These are phyloP conservation scores for Hygrocybe punicea DNA, from an alignment of 768 basidiomycete species.

Conservation along the genomic window DNA sequence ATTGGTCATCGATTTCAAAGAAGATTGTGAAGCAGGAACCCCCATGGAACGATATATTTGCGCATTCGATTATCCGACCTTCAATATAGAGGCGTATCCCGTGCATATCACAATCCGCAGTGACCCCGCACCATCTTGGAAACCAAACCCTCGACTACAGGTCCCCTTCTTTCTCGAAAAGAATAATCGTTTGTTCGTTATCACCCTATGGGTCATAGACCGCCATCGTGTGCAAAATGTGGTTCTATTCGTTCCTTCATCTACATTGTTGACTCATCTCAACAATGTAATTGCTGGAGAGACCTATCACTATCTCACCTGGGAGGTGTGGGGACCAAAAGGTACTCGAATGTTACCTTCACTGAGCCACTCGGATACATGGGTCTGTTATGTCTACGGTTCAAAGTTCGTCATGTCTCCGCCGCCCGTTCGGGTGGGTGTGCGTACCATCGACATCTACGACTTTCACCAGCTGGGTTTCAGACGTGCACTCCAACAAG, in stretches of 20 bases:
- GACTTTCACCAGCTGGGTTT: slow-evolving; percentile 51
- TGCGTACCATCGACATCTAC: slow-evolving; percentile 37
- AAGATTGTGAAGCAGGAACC: slow-evolving; percentile 26
- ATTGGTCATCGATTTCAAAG: slow-evolving; percentile 42
- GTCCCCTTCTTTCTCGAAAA: slow-evolving; percentile 49
- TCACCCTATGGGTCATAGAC: slow-evolving; percentile 41
- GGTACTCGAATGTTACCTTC: background rate
- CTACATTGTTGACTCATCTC: background rate
- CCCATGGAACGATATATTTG: slow-evolving; percentile 24
- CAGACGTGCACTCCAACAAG: slow-evolving; percentile 20
- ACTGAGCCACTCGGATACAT: background rate
- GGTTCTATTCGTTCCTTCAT: background rate
- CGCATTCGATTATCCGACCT: slow-evolving; percentile 43
- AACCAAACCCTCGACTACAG: slow-evolving; percentile 28
- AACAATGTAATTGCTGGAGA: background rate
- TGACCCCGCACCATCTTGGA: slow-evolving; percentile 52
- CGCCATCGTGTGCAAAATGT: slow-evolving; percentile 20
- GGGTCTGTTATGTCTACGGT: slow-evolving; percentile 10
- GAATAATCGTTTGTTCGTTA: slow-evolving; percentile 44
- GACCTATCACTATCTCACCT: background rate
- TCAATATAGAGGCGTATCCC: slow-evolving; percentile 26
- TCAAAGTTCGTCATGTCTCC: slow-evolving; percentile 1
- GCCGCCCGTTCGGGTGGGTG: background rate
- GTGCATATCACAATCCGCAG: slow-evolving; percentile 46
- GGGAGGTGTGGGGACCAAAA: slow-evolving; percentile 4